Evolutionary conservation across 108 stramenopile genomes (phyloP), one percentile per base, ranked within the genome.

Genomic region (Nitzschia sp.): DNA sequence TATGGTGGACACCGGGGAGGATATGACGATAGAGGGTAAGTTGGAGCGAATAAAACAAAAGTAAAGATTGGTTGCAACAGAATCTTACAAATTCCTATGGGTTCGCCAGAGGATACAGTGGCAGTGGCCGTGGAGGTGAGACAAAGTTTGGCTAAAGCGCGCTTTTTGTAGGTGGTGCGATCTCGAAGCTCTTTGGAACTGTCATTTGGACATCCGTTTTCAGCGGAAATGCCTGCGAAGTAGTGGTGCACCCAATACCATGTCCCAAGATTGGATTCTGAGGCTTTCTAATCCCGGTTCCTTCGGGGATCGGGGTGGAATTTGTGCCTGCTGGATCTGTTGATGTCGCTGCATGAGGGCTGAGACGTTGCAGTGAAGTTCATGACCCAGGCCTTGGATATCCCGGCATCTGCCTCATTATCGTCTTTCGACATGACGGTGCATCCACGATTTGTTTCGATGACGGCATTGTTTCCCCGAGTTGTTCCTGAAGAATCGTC

Each of bases 101-200:
- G n/a, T n/a, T 23, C 21, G 61, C 51, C 25, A 56, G 66, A 28
- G 69, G 67, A 17, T 58, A 63, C 53, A 68, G 76, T 28, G 66
- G 74, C 24, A 46, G 70, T 46, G 18, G 59, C 31, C 28, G 78
- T 32, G 77, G 76, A 30, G 68, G 61, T 33, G 70, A 53, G 32
- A 58, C 27, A 58, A 29, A n/a, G n/a, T n/a, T n/a, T n/a, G n/a
- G n/a, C n/a, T n/a, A n/a, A n/a, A n/a, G n/a, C n/a, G n/a, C n/a
- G n/a, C n/a, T n/a, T n/a, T n/a, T n/a, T n/a, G n/a, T n/a, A 5
- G n/a, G 21, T 11, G 5, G 30, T 5, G 25, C 57, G 31, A 29
- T 29, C 31, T 29, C 57, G 57, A 58, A 58, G 57, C 5, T 29
- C 3, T 24, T n/a, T 13, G 5, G 57, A 29, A 17, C 31, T 29